Evolutionary conservation across 2,329 filamentous ascomycete genomes (phyloP), one percentile per base, ranked within the genome.

Genomic region (Aspergillus puulaauensis): DNA sequence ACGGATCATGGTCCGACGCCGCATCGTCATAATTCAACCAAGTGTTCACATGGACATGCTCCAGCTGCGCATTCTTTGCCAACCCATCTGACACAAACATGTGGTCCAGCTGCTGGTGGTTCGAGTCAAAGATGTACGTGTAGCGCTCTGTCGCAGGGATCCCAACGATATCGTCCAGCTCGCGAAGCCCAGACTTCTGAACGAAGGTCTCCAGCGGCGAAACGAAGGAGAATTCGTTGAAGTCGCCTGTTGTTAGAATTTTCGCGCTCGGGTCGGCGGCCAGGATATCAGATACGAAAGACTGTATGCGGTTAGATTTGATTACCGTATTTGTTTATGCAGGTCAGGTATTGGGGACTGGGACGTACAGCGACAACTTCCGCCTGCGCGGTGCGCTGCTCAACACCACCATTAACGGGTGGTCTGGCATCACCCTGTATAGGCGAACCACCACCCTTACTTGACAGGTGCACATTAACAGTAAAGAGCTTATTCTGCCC

Each of bases 41-140:
- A 3, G 86, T 86, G 71, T 90, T 90, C 52, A 90, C 76, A 74
- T 90, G 88, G 24, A 90, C 68, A 72, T 91, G 87, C 78, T 90
- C 85, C 54, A 66, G 57, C 15, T 79, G 73, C 37, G 68, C 69
- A 4, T 71, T 68, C 27, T 68, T 68, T 24, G 74, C 75, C 58
- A 88, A 66, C 50, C 77, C 77, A 24, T 80, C 76, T 68, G 84
- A 88, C 56, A 89, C 80, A 64, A 82, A 90, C 74, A 89, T 84
- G 75, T 90, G 88, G 71, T 90, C 88, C 17, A 91, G 77, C 67
- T 87, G 81, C 76, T 90, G 84, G 58, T 83, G 82, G 73, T 89
- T 90, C 81, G 83, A 84, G 63, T 89, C 87, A 61, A 83, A 90
- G 1, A 88, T 74, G 70, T 90, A 90, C 1, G 86, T 89, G 72